These are phyloP conservation scores for Halophytophthora polymorphica DNA, from an alignment of 352 stramenopile genomes.

Conservation along the genomic window DNA sequence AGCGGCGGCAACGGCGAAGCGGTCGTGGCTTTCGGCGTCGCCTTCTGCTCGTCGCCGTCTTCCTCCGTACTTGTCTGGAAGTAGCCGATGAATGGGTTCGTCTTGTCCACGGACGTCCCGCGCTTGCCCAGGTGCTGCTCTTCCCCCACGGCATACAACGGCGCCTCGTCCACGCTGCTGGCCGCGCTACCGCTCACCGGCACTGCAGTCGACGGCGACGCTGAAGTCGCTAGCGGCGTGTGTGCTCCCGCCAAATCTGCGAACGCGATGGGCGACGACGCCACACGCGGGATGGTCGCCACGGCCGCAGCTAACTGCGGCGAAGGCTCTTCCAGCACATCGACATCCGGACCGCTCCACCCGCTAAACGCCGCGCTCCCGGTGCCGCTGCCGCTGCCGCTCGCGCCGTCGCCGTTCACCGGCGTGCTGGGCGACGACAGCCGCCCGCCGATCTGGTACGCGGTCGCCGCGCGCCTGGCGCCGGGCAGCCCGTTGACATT, in stretches of 20 bases:
- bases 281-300: constrained; percentile 17
- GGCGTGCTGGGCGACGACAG: constrained; percentile 35
- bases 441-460: constrained; percentile 52
- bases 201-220: background rate
- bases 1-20: constrained; percentile 10
- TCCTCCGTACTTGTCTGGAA: constrained; percentile 59
- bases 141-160: constrained; percentile 7
- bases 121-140: constrained; percentile 37
- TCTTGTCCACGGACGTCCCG: constrained; percentile 72
- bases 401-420: constrained; percentile 9
- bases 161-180: constrained; percentile 7
- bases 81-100: constrained; percentile 85
- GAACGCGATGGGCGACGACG: constrained; percentile 28
- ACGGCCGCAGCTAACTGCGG: background rate
- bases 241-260: constrained; percentile 12
- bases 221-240: constrained; percentile 2
- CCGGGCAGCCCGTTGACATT: constrained; percentile 55
- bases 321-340: constrained; percentile 15
- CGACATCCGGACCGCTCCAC: background rate
- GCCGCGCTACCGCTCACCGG: constrained; percentile 9
- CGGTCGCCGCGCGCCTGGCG: constrained; percentile 54
- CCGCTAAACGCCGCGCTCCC: background rate
- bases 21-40: too few species aligned
- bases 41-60: constrained; percentile 8
- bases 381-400: background rate